Percentiles rank a stretch among this genome's conserved stretches.
These are phyloP conservation scores for Chionographis japonica DNA, from an alignment of 106 monocot species.

Conservation along the genomic window DNA sequence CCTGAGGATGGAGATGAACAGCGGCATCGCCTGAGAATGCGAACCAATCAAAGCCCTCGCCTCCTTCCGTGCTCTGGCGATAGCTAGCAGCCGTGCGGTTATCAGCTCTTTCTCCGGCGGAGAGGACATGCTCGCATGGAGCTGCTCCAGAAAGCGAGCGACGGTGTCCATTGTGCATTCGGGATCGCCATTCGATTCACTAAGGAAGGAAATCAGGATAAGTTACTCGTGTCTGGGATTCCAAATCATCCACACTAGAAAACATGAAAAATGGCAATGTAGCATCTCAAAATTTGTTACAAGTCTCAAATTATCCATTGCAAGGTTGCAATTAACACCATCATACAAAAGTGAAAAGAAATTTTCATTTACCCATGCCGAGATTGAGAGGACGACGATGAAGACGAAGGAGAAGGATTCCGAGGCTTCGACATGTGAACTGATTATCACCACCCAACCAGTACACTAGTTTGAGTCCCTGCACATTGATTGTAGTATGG, in stretches of 20 bases:
- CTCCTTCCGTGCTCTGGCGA: constrained; percentile 47
- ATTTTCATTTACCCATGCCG: constrained; percentile 13
- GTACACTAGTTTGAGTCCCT: no score
- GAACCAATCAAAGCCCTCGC: constrained; percentile 57
- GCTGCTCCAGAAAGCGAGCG: constrained; percentile 64
- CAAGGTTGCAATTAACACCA: not conserved
- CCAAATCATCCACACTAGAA: not conserved
- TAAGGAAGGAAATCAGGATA: constrained; percentile 1
- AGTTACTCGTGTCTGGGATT: not conserved
- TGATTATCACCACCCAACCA: not conserved
- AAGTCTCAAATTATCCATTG: no score
- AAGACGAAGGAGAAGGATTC: constrained; percentile 28
- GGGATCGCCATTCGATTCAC: constrained; percentile 55
- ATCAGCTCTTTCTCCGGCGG: constrained; percentile 54
- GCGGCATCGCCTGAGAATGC: constrained; percentile 78
- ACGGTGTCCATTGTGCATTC: constrained; percentile 61
- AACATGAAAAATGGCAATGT: not conserved
- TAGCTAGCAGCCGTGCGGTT: constrained; percentile 40
- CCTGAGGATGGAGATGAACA: constrained; percentile 70
- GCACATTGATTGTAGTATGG: no score
- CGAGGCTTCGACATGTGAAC: constrained; percentile 14
- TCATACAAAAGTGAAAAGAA: not conserved
- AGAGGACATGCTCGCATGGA: constrained; percentile 57
- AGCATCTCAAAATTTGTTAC: no score
- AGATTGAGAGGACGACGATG: constrained; percentile 30